Percentiles rank a stretch among this genome's conserved stretches.
Conservation (phyloP, 139 green algal genomes). For the Chlorella sp. region DNA sequence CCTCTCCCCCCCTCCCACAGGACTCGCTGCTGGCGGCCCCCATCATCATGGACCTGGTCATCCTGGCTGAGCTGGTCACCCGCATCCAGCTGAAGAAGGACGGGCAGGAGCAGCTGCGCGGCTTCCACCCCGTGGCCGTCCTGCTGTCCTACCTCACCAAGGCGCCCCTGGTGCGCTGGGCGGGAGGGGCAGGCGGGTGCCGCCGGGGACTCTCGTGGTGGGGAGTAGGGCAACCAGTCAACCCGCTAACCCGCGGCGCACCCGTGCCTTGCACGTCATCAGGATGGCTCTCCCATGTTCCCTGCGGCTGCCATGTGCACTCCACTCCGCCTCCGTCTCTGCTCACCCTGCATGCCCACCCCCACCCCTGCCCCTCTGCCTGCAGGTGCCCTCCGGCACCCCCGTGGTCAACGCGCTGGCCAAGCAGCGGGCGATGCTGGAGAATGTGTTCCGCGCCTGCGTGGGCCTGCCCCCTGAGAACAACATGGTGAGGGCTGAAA, state of each 20-base stretch:
- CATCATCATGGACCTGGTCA: conserved; percentile 98
- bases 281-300: too few relatives aligned
- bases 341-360: too few relatives aligned
- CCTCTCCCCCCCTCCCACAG: conserved; percentile 43
- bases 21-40: conserved; percentile 97
- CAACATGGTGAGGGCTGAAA: conserved; percentile 91
- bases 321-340: too few relatives aligned
- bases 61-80: conserved; percentile 95
- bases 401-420: conserved; percentile 97
- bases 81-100: conserved; percentile 91
- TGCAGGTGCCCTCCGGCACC: conserved; percentile 76
- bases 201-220: too few relatives aligned
- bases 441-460: conserved; percentile 98
- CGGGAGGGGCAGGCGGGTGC: too few relatives aligned
- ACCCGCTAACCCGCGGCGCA: too few relatives aligned
- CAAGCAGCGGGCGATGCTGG: conserved; percentile 98
- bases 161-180: conserved; percentile 73
- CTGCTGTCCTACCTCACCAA: conserved; percentile 98
- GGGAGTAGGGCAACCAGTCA: too few relatives aligned
- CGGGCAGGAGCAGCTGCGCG: conserved; percentile 76
- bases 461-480: conserved; percentile 95
- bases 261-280: too few relatives aligned
- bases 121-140: conserved; percentile 94
- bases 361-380: too few relatives aligned
- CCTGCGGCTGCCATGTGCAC: too few relatives aligned